These are phyloP conservation scores for Zizania latifolia DNA, from an alignment of 176 grass and related monocot genomes.

Conservation along the genomic window DNA sequence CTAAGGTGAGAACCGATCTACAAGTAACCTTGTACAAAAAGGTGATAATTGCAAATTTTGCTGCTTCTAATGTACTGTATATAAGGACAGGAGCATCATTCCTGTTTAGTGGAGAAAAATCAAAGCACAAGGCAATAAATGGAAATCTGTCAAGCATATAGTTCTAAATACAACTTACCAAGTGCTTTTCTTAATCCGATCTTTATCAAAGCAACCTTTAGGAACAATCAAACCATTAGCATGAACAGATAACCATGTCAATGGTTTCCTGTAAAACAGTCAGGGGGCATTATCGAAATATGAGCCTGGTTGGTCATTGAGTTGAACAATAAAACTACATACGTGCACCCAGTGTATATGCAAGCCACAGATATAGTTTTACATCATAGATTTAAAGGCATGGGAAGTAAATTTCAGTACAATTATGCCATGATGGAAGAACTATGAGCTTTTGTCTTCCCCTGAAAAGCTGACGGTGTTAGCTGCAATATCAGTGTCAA, in stretches of 20 bases:
- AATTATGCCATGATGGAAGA: background rate
- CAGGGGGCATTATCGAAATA: background rate
- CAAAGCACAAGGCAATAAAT: background rate
- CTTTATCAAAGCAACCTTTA: constrained; percentile 58
- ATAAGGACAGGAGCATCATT: background rate
- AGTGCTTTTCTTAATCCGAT: constrained; percentile 55
- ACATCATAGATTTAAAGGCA: background rate
- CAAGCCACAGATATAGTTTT: background rate
- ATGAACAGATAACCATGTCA: constrained; percentile 85
- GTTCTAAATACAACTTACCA: constrained; percentile 45
- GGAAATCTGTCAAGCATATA: background rate
- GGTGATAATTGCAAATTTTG: background rate
- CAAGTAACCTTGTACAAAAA: background rate
- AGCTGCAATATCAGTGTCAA: background rate
- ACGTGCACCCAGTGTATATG: background rate
- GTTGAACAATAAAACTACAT: constrained; percentile 9
- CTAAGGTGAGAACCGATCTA: background rate
- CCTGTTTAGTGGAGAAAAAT: background rate
- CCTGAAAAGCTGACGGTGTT: background rate
- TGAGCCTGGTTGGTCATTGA: background rate
- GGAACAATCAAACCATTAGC: constrained; percentile 68
- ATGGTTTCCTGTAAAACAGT: constrained; percentile 54
- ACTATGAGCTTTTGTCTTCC: background rate
- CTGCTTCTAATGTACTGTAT: background rate
- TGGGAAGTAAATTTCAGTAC: background rate